These are phyloP conservation scores for Fistulinella staudtii DNA, from an alignment of 1,284 basidiomycete species.

Conservation along the genomic window DNA sequence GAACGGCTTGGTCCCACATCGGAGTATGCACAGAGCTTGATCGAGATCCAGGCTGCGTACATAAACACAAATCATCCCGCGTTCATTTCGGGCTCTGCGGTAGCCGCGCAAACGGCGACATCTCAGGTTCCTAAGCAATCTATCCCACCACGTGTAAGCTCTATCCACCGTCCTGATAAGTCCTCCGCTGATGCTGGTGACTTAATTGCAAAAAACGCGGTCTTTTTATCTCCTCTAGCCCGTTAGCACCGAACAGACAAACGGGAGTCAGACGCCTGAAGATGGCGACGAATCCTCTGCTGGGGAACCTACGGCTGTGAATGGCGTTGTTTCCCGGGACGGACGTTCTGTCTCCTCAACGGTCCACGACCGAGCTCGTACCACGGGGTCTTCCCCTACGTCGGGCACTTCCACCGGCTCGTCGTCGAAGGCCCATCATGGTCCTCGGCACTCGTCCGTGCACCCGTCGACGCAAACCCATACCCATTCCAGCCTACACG, in stretches of 20 bases:
- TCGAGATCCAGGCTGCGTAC: slow-evolving; percentile 97
- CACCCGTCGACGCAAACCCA: slow-evolving; percentile 25
- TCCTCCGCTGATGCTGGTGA: slow-evolving; percentile 3
- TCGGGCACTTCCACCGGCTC: slow-evolving; percentile 36
- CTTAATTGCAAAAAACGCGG: slow-evolving; percentile 3
- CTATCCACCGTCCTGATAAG: slow-evolving; percentile 10
- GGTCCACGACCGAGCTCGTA: slow-evolving; percentile 65
- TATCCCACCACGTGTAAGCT: slow-evolving; percentile 51
- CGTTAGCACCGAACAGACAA: slow-evolving; percentile 52
- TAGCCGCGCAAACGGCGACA: slow-evolving; percentile 48
- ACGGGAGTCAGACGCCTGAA: slow-evolving; percentile 46
- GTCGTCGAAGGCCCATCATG: slow-evolving; percentile 33
- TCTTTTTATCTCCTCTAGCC: slow-evolving; percentile 39
- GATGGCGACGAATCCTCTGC: slow-evolving; percentile 57
- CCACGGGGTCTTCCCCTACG: slow-evolving; percentile 31
- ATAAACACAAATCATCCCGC: slow-evolving; percentile 99
- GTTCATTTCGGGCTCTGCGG: slow-evolving; percentile 72
- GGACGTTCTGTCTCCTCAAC: slow-evolving; percentile 78
- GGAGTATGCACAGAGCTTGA: slow-evolving; percentile 93
- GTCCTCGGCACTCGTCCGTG: slow-evolving; percentile 33
- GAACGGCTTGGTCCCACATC: slow-evolving; percentile 96
- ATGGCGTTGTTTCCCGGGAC: slow-evolving; percentile 55
- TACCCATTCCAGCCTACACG: slow-evolving; percentile 30
- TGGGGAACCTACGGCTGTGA: slow-evolving; percentile 49
- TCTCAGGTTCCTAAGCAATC: slow-evolving; percentile 41